Evolutionary conservation across 169 alveolate genomes (phyloP).

Genomic region (Plasmodium malariae): DNA sequence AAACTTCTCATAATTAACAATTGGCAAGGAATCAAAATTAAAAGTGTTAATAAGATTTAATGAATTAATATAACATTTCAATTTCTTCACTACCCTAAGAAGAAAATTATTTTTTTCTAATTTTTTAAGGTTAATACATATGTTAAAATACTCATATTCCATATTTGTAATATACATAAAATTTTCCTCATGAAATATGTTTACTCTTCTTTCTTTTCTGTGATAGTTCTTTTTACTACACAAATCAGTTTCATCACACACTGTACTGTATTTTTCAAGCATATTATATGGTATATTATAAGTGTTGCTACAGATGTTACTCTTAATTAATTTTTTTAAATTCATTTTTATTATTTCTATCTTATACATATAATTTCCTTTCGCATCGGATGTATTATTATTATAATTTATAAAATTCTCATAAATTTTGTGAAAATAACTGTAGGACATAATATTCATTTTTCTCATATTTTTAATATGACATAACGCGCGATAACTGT

Average conservation of each 20-base stretch:
- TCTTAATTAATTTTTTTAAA: constrained; percentile 47
- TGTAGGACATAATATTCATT: constrained; percentile 35
- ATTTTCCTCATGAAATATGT: constrained; percentile 18
- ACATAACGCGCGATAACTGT: constrained; percentile 1
- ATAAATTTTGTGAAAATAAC: constrained; percentile 66
- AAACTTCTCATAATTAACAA: constrained; percentile 48
- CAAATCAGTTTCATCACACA: constrained; percentile 43
- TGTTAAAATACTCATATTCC: constrained; percentile 40
- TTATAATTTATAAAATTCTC: constrained; percentile 21
- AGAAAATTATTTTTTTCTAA: constrained; percentile 28
- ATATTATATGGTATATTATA: constrained; percentile 23
- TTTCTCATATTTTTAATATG: constrained; percentile 19
- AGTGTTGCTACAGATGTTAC: constrained; percentile 2
- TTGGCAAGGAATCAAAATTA: constrained; percentile 60
- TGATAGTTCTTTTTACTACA: neutral
- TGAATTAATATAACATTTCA: constrained; percentile 59
- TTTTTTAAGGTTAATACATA: constrained; percentile 63
- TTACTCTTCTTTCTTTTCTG: constrained; percentile 28
- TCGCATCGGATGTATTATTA: constrained; percentile 2
- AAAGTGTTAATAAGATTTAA: constrained; percentile 57
- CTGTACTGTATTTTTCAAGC: constrained; percentile 24
- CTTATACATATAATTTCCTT: constrained; percentile 19
- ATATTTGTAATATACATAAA: constrained; percentile 39
- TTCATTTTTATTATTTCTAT: constrained; percentile 67
- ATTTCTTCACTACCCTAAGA: constrained; percentile 40